Conservation (phyloP, 1,284 basidiomycete genomes). For the Sporisorium graminicola region DNA sequence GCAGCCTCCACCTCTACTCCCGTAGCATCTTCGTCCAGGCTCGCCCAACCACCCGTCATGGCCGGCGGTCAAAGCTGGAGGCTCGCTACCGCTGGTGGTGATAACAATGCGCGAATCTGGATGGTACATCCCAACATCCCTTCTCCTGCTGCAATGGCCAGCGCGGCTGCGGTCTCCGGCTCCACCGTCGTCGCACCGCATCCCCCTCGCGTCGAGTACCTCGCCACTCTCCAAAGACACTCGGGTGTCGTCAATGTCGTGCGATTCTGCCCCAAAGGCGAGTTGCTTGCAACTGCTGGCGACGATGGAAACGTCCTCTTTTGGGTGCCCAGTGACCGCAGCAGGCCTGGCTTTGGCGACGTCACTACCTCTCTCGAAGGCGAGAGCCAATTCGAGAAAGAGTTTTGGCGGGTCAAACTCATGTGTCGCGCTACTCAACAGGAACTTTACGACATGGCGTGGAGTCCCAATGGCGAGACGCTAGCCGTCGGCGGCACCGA, state of each 20-base stretch:
- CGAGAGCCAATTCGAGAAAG: slow-evolving; percentile 88
- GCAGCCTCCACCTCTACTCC: slow-evolving; percentile 20
- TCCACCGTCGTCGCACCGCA: slow-evolving; percentile 72
- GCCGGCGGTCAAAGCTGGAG: slow-evolving; percentile 77
- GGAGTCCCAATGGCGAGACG: slow-evolving; percentile 94
- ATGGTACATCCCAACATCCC: slow-evolving; percentile 69
- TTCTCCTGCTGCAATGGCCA: slow-evolving; percentile 70
- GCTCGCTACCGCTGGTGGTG: slow-evolving; percentile 93
- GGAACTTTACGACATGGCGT: slow-evolving; percentile 96
- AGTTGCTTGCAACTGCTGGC: slow-evolving; percentile 72
- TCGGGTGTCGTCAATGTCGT: slow-evolving; percentile 97
- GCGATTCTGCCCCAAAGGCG: slow-evolving; percentile 81
- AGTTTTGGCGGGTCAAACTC: slow-evolving; percentile 92
- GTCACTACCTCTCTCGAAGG: slow-evolving; percentile 75
- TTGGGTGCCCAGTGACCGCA: slow-evolving; percentile 86
- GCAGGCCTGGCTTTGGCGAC: slow-evolving; percentile 72
- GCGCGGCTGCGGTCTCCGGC: slow-evolving; percentile 75
- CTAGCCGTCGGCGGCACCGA: slow-evolving; percentile 95
- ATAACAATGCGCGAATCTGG: slow-evolving; percentile 85
- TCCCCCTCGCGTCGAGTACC: slow-evolving; percentile 89
- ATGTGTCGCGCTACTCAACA: slow-evolving; percentile 77
- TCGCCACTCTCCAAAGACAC: slow-evolving; percentile 91
- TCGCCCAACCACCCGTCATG: slow-evolving; percentile 50
- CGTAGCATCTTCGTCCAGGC: slow-evolving; percentile 41
- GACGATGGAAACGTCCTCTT: slow-evolving; percentile 94